Evolutionary conservation across 129 eudicot genomes (phyloP).

Genomic region (Heracleum sosnowskyi): DNA sequence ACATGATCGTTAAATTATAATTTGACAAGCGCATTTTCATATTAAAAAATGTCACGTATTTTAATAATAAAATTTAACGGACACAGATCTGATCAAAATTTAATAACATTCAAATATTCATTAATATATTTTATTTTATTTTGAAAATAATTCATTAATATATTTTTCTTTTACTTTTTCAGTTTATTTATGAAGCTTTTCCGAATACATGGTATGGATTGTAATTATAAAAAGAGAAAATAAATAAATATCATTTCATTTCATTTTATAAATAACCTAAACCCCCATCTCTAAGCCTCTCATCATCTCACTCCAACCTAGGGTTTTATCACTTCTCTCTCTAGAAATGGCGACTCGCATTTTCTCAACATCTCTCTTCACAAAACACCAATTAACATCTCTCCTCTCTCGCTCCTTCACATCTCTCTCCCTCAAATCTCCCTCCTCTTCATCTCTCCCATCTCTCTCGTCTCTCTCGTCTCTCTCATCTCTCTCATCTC

Average conservation of each 20-base stretch:
- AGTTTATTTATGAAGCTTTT: no score
- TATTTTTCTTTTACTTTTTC: no score
- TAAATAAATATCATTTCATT: neutral
- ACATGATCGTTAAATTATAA: no score
- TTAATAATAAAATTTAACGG: no score
- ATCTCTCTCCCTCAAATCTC: conserved; percentile 24
- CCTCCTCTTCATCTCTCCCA: neutral
- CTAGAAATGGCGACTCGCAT: conserved; percentile 52
- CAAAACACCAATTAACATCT: conserved; percentile 29
- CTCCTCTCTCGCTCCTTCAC: conserved; percentile 20
- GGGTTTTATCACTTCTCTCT: conserved; percentile 32
- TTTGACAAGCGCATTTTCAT: no score
- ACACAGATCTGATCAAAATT: no score
- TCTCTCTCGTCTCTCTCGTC: conserved; percentile 12
- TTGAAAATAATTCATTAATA: no score
- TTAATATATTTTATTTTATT: no score
- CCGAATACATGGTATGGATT: no score
- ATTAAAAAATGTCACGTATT: no score
- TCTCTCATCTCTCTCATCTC: conserved; percentile 7
- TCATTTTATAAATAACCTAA: conserved; percentile 2
- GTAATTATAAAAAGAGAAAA: no score
- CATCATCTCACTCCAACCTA: conserved; percentile 13
- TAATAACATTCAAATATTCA: no score
- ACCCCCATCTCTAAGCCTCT: neutral
- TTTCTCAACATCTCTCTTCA: conserved; percentile 40